Evolutionary conservation across 2,329 filamentous ascomycete species (phyloP), one percentile per base, ranked within the genome.

Genomic region (Colletotrichum tabaci): DNA sequence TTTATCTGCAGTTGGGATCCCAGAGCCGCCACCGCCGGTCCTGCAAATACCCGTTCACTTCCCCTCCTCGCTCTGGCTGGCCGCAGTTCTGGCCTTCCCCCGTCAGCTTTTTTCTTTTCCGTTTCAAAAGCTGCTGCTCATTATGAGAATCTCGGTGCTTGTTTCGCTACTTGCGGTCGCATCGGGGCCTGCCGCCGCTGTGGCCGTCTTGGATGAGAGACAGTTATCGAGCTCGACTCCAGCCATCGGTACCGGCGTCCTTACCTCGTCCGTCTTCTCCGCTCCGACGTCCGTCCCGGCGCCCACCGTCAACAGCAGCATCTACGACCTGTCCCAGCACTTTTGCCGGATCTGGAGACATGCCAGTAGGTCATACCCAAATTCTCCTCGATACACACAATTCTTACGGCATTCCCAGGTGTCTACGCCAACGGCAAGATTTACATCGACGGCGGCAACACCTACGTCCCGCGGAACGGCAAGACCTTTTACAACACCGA

Each of bases 371-470:
- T 60, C 5, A 7, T 5, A 16, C 7, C 6, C 10, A 21, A 9
- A 15, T 6, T 10, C 52, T 16, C 7, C 26, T 55, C 1, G 8
- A 18, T 30, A 12, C 18, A 9, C 18, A 44, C 2, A 13, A 15
- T 15, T 57, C 53, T 58, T 12, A 65, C 9, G 30, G 30, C 3
- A 6, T 6, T 1, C 13, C 0, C 13, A 75, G 74, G 74, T 46
- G 70, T 75, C n/a, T 62, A 64, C 13, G 75, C 74, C 35, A 67
- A 72, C n/a, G 74, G 73, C 13, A 76, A 74, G 53, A 73, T 76
- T 1, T 76, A 75, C 50, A 72, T 76, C 2, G 75, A 76, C 30
- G 74, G 75, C 47, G 74, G 74, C 3, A 73, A 75, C 46, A 74
- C 71, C 2, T 74, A 74, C 35, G 67, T 74, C 42, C 74, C 75